Evolutionary conservation across 1,284 basidiomycete species (phyloP).

Genomic region (Leucoagaricus sp.): DNA sequence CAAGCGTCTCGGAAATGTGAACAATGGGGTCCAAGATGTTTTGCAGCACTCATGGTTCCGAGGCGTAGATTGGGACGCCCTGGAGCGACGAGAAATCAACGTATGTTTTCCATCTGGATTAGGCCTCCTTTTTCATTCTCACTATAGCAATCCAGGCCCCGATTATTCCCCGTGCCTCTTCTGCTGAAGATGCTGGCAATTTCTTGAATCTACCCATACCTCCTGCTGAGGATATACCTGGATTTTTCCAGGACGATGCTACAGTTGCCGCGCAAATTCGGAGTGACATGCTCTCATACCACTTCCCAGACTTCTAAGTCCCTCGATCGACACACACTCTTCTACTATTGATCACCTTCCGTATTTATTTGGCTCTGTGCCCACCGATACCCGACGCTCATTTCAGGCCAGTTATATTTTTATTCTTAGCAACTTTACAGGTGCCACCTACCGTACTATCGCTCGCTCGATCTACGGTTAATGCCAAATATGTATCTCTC

Average conservation of each 20-base stretch:
- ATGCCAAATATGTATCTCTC: constrained; percentile 5
- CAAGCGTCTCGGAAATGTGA: constrained; percentile 93
- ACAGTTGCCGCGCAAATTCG: constrained; percentile 56
- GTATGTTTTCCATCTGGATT: constrained; percentile 40
- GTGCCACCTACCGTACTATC: constrained; percentile 1
- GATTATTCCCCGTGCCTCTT: constrained; percentile 77
- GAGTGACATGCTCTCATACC: constrained; percentile 65
- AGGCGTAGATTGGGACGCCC: constrained; percentile 87
- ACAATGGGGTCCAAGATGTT: constrained; percentile 88
- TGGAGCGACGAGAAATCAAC: constrained; percentile 78
- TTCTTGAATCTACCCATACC: constrained; percentile 79
- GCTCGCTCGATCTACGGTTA: constrained; percentile 7
- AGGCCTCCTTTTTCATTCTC: constrained; percentile 9
- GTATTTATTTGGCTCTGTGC: background rate
- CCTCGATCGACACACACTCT: background rate
- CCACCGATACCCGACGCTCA: background rate
- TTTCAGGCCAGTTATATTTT: constrained; percentile 10
- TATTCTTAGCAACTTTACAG: constrained; percentile 15
- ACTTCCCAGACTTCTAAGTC: constrained; percentile 72
- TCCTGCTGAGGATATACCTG: constrained; percentile 74
- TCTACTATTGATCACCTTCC: background rate
- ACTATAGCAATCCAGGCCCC: constrained; percentile 56
- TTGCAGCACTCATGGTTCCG: constrained; percentile 96
- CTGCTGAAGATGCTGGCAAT: constrained; percentile 78
- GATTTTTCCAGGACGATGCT: constrained; percentile 62